Evolutionary conservation across 345 rosid species (phyloP), one percentile per base, ranked within the genome.

Genomic region (Arabidopsis arenosa): DNA sequence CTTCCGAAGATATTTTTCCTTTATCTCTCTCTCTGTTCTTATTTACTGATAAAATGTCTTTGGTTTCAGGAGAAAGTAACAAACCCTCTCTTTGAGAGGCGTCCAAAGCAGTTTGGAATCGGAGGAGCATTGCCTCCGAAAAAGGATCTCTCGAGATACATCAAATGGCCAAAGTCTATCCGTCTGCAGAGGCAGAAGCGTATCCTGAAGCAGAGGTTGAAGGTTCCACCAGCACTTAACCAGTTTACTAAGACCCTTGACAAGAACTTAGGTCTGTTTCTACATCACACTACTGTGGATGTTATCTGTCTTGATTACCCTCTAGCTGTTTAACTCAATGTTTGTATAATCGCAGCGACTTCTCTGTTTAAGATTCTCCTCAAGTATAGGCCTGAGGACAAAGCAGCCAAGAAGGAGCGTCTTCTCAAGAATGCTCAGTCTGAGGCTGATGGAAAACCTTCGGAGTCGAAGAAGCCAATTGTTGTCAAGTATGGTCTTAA

Each of bases 181-280:
- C 81, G 83, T 2, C 86, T 87, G 35, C 92, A 90, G 80, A 90
- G 96, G 80, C 84, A 88, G 82, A 88, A 83, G 70, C 89, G 96
- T 79, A 86, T 92, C 37, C 80, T 92, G 21, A 89, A 77, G 83
- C 91, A 83, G 77, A 80, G 97, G 52, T 74, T 89, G 80, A 92
- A 92, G 87, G 92, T 92, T 33, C 93, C 96, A 33, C 96, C 93
- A 14, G 85, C 96, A 55, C 74, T 90, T 75, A 88, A 88, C 65
- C 96, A 88, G 82, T 92, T 90, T 75, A 92, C 96, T n/a, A 90
- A 92, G 79, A 85, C 93, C 17, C 88, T 90, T 12, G 96, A 92
- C 83, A 92, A 89, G 85, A 88, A 86, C 64, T 81, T 84, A 5
- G 96, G 97, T 89, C 23, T 13, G 14, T 59, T 8, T 72, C n/a